phyloP scores from a whole-genome alignment of 768 basidiomycete species.

The Sistotremastrum niveocremeum region DNA sequence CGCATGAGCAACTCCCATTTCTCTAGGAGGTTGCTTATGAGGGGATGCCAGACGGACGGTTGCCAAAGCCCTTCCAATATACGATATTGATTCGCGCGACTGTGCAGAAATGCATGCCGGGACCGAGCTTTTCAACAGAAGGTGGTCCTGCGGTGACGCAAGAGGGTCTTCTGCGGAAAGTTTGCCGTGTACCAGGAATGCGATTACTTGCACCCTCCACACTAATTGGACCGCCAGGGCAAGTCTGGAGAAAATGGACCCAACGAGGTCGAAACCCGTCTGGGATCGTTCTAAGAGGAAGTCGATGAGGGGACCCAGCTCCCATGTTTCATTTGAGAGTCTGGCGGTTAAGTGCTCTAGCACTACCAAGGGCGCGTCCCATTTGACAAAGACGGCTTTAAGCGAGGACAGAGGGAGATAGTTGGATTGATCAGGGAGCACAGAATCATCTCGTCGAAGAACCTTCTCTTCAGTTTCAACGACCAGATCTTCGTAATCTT shows the following conservation, averaged over 20 bases:
- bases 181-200: slow-evolving; percentile 71
- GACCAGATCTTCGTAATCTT: slow-evolving; percentile 64
- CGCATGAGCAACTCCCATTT: slow-evolving; percentile 52
- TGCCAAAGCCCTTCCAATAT: slow-evolving; percentile 77
- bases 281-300: slow-evolving; percentile 56
- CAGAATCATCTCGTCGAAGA: slow-evolving; percentile 54
- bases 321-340: slow-evolving; percentile 45
- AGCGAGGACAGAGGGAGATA: slow-evolving; percentile 81
- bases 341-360: slow-evolving; percentile 52
- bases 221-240: slow-evolving; percentile 64
- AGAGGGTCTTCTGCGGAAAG: slow-evolving; percentile 50
- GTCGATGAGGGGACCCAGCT: slow-evolving; percentile 71
- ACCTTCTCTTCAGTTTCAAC: slow-evolving; percentile 73
- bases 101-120: slow-evolving; percentile 64
- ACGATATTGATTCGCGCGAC: slow-evolving; percentile 69
- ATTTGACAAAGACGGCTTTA: slow-evolving; percentile 71
- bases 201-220: slow-evolving; percentile 74
- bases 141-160: slow-evolving; percentile 38
- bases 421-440: slow-evolving; percentile 58
- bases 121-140: slow-evolving; percentile 49
- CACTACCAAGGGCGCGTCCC: slow-evolving; percentile 77
- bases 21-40: slow-evolving; percentile 63
- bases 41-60: slow-evolving; percentile 71
- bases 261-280: slow-evolving; percentile 68
- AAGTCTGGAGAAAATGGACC: slow-evolving; percentile 56